Base-by-base conservation (phyloP, 1,284 basidiomycete genomes). In the Malassezia yamatoensis region DNA sequence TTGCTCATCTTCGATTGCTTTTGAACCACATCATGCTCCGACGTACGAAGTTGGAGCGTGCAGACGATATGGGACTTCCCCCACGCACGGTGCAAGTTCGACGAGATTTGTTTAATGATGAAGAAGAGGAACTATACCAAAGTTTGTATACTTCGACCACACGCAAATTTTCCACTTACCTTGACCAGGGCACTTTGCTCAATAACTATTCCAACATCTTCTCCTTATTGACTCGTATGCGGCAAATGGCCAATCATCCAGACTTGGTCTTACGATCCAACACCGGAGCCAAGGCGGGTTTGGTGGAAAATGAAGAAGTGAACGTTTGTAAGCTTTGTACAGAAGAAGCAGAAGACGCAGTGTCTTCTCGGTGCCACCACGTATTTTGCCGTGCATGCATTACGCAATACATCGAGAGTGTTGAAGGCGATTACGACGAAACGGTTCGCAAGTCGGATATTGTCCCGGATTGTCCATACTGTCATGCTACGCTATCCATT, bases 11-110 rank as follows among this genome's bases (percentile, higher is more conserved):
- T 42, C 68, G 70, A 16, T 82, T 89, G 45, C 78, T 98, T 29
- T 79, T 99, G 16, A 89, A 93, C 73, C 80, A 88, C 54, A 89
- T 98, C 87, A 98, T 98, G 94, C 81, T 99, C 46, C 83, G 91
- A 29, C 49, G 55, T 52, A 68, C 52, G 16, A 70, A 89, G 84
- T 78, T 98, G 38, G 88, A 99, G 82, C 82, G 88, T 48, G 93
- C 93, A 1, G 94, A 99, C 71, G 94, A 99, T 75, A 83, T 99
- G 47, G 94, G 90, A 5, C 78, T 98, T n/a, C 94, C 94, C 3
- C 94, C 94, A 3, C 82, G 94, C 38, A 91, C 85, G 0, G 87
- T 98, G 41, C 81, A 88, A 51, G 85, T 98, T 59, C 83, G 90
- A 38, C 81, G 85, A 49, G 93, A 98, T 75, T 86, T 86, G 75